Percentiles rank a stretch among this genome's conserved stretches.
phyloP scores from a whole-genome alignment of 2,329 filamentous ascomycete genomes.

The Emmonsia crescens region DNA sequence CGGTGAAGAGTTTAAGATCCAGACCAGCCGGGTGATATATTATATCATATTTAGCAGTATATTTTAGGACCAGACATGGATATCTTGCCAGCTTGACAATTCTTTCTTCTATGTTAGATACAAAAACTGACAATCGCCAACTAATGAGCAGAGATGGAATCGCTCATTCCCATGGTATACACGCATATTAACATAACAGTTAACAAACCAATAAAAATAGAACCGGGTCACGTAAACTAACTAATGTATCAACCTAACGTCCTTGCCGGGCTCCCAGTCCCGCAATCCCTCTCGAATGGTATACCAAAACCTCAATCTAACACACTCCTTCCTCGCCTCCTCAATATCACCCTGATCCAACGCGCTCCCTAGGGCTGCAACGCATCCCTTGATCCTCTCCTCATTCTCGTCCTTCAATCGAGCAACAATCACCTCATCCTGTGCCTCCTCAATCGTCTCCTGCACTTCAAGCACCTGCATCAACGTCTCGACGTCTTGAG shows the following conservation, averaged over 20 bases:
- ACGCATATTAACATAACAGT: background rate
- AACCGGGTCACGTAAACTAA: background rate
- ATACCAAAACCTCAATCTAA: conserved; percentile 78
- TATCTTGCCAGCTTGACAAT: background rate
- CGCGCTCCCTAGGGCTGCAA: conserved; percentile 49
- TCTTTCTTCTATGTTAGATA: background rate
- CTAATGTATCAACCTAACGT: conserved; percentile 46
- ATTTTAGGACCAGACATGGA: background rate
- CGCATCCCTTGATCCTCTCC: conserved; percentile 51
- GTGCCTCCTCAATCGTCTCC: conserved; percentile 63
- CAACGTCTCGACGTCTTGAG: conserved; percentile 60
- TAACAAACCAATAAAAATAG: background rate
- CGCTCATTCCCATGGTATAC: background rate
- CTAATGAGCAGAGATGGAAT: background rate
- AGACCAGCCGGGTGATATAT: too few species aligned
- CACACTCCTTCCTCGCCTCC: conserved; percentile 58
- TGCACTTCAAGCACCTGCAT: conserved; percentile 79
- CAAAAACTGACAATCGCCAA: background rate
- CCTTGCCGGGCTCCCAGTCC: conserved; percentile 66
- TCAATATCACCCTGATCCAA: conserved; percentile 59
- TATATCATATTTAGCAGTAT: background rate
- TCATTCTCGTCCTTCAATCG: conserved; percentile 60
- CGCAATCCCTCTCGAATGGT: conserved; percentile 72
- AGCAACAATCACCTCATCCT: conserved; percentile 49
- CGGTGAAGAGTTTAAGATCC: background rate